Evolutionary conservation across 2,329 filamentous ascomycete genomes (phyloP), one percentile per base, ranked within the genome.

Genomic region (Myriosclerotinia scirpicola): DNA sequence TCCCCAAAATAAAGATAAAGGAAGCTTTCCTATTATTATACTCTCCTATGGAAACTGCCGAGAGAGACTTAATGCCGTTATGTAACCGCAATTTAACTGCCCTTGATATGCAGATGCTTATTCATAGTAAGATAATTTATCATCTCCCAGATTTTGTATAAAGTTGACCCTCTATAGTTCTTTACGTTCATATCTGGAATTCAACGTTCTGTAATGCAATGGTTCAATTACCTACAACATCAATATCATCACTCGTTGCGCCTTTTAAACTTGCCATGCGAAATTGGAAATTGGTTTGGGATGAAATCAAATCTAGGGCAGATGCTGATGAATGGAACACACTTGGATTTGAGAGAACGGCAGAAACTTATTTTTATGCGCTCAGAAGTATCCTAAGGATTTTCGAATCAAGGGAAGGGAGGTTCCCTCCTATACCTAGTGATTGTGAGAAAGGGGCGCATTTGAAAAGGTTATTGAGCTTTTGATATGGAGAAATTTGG

Each of bases 81-180:
- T 60, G 71, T 30, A 42, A 60, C 7, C 69, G 64, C 22, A 67
- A 68, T 14, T 50, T 76, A 48, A 75, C 69, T 38, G 70, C 71
- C 17, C 54, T 75, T 42, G 74, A 76, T 67, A 72, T 76, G 72
- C 73, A 75, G n/a, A 73, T 75, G 66, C 69, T 76, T 5, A 73
- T 76, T 17, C 71, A 76, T 64, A 70, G 73, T 74, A 68, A 64
- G 69, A 69, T 14, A 40, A 50, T 58, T 22, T n/a, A 11, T 20
- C 44, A n/a, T 53, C 20, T 11, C 40, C 12, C 6, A 14, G 38
- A 55, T 20, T 30, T 5, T 30, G 20, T 5, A 42, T 15, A 8
- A 30, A 36, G 15, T 20, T 52, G 17, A 26, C 36, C 6, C 52
- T n/a, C 46, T 20, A 53, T 17, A 75, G 74, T 73, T 36, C 66